Percentiles rank a stretch among this genome's conserved stretches.
Evolutionary conservation across 345 rosid species (phyloP).

Genomic region (Crucihimalaya himalaica): DNA sequence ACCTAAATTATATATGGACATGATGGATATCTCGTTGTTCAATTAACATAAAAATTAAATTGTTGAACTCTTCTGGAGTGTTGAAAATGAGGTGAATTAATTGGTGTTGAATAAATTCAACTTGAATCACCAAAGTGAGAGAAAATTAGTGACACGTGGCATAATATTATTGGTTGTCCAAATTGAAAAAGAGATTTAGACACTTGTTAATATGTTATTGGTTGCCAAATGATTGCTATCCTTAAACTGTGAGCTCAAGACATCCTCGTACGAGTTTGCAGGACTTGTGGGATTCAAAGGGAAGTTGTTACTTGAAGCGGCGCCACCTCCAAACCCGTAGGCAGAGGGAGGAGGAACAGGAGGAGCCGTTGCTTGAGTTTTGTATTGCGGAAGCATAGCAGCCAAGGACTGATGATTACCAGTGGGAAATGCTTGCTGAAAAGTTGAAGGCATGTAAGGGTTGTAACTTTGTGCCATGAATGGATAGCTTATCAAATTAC

Average conservation of each 20-base stretch:
- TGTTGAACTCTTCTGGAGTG: too few species aligned
- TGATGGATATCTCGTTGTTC: too few species aligned
- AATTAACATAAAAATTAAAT: too few species aligned
- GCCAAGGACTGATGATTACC: constrained; percentile 84
- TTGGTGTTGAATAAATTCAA: too few species aligned
- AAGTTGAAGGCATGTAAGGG: constrained; percentile 74
- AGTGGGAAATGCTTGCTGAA: constrained; percentile 69
- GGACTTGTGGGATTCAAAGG: constrained; percentile 59
- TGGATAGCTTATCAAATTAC: constrained; percentile 87
- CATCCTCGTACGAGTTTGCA: constrained; percentile 69
- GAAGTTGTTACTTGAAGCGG: constrained; percentile 62
- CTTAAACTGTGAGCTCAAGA: constrained; percentile 78
- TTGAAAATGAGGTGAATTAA: too few species aligned
- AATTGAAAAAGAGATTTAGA: too few species aligned
- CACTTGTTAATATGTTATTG: too few species aligned
- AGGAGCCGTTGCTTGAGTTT: constrained; percentile 70
- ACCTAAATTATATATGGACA: too few species aligned
- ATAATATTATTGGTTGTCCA: too few species aligned
- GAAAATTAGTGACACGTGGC: too few species aligned
- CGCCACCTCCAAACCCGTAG: constrained; percentile 74
- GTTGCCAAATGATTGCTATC: constrained; percentile 63
- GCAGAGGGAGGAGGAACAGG: constrained; percentile 56
- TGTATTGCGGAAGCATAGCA: constrained; percentile 78
- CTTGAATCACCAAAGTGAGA: too few species aligned
- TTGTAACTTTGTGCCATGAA: constrained; percentile 84